Evolutionary conservation across 208 protist genomes (phyloP).

Genomic region (Endotrypanum monterogeii): DNA sequence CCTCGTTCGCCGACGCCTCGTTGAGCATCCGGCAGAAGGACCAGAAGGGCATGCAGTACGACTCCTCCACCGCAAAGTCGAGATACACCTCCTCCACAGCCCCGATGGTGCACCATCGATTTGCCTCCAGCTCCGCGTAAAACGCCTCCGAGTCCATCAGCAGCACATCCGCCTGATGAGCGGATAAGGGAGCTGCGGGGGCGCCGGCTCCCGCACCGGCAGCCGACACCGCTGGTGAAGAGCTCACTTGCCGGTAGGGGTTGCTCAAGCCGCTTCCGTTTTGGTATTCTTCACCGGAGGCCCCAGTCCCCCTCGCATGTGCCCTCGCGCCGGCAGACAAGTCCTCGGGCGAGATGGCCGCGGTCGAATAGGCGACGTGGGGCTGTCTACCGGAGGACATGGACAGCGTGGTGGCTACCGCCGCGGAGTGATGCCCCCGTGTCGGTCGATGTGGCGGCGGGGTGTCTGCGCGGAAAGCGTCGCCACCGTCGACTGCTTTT

Average conservation of each 20-base stretch:
- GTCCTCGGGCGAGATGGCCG: background rate
- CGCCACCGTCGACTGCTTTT: background rate
- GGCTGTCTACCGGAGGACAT: background rate
- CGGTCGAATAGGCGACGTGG: background rate
- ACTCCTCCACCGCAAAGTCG: conserved; percentile 52
- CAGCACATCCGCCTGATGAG: conserved; percentile 21
- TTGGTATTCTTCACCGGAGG: background rate
- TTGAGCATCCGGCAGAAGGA: conserved; percentile 61
- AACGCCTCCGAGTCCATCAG: conserved; percentile 33
- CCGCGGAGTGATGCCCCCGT: background rate
- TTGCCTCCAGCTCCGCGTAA: conserved; percentile 28
- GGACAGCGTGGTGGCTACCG: background rate
- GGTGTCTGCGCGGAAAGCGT: background rate
- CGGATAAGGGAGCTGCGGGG: background rate
- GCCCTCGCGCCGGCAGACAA: background rate
- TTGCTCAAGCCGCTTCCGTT: background rate
- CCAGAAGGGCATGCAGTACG: conserved; percentile 66
- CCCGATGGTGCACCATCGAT: conserved; percentile 39
- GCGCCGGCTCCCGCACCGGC: background rate
- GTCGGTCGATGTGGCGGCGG: background rate
- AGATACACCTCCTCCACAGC: conserved; percentile 66
- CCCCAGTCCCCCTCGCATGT: background rate
- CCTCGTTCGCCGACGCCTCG: conserved; percentile 30
- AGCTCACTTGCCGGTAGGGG: background rate
- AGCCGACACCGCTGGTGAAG: background rate